These are phyloP conservation scores for Helianthus annuus DNA, from an alignment of 129 eudicot genomes.

Conservation along the genomic window DNA sequence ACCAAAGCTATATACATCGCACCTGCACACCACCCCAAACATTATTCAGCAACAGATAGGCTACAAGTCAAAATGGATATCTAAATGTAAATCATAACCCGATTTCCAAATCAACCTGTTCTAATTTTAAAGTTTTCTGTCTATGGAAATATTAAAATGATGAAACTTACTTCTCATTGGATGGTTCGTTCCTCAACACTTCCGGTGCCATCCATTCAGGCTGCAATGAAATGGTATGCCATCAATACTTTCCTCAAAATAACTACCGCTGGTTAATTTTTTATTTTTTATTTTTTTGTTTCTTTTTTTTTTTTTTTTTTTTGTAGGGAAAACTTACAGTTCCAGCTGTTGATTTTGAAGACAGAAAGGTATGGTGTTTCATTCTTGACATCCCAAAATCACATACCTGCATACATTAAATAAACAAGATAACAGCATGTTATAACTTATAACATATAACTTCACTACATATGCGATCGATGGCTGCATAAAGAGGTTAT, in stretches of 20 bases:
- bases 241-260: slow-evolving; percentile 15
- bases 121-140: not conserved
- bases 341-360: slow-evolving; percentile 95
- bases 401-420: slow-evolving; percentile 56
- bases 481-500: not conserved
- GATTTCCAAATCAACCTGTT: not conserved
- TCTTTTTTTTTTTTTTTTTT: not conserved
- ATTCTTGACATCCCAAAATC: slow-evolving; percentile 95
- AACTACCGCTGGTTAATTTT: not conserved
- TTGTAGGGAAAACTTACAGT: slow-evolving; percentile 47
- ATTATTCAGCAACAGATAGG: not conserved
- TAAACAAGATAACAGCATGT: slow-evolving; percentile 8
- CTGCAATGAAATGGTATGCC: slow-evolving; percentile 54
- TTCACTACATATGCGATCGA: not conserved
- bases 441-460: not conserved
- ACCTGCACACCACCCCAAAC: slow-evolving; percentile 44
- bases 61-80: too few relatives aligned
- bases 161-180: slow-evolving; percentile 85
- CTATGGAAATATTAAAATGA: not conserved
- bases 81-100: not conserved
- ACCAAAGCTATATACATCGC: slow-evolving; percentile 77
- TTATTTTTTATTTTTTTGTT: not conserved
- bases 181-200: slow-evolving; percentile 87
- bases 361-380: slow-evolving; percentile 85
- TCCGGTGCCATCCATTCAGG: slow-evolving; percentile 99